These are phyloP conservation scores for Crucibulum laeve DNA, from an alignment of 768 basidiomycete species.

Conservation along the genomic window DNA sequence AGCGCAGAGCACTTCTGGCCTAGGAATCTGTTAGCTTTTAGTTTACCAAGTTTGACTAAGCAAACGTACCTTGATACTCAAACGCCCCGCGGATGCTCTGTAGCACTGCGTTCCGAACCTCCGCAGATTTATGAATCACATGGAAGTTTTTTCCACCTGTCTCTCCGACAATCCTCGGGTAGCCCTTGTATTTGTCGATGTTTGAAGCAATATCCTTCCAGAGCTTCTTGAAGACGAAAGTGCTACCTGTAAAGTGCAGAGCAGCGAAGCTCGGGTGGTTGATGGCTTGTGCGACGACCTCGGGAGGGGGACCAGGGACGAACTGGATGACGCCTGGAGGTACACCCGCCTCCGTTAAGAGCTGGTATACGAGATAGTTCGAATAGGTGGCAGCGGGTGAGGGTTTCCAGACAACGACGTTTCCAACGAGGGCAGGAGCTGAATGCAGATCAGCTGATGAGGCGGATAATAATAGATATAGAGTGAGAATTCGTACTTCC, in stretches of 20 bases:
- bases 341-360: slow-evolving; percentile 90
- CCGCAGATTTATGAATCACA: slow-evolving; percentile 82
- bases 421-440: slow-evolving; percentile 93
- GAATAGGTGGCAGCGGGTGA: slow-evolving; percentile 94
- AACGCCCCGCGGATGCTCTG: slow-evolving; percentile 88
- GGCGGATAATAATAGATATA: slow-evolving; percentile 1
- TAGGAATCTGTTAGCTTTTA: slow-evolving; percentile 16
- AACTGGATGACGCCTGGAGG: slow-evolving; percentile 97
- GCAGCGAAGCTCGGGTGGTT: slow-evolving; percentile 76
- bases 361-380: slow-evolving; percentile 88
- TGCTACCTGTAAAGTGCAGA: slow-evolving; percentile 96
- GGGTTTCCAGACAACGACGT: slow-evolving; percentile 96
- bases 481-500: slow-evolving; percentile 39
- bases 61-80: slow-evolving; percentile 81
- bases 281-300: slow-evolving; percentile 83
- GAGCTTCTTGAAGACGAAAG: slow-evolving; percentile 88
- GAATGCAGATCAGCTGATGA: slow-evolving; percentile 5
- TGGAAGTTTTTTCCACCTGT: slow-evolving; percentile 99
- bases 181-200: slow-evolving; percentile 80
- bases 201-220: slow-evolving; percentile 95
- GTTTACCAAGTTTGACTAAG: background rate
- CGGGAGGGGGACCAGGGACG: slow-evolving; percentile 82
- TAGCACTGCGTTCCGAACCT: slow-evolving; percentile 83
- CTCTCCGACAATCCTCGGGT: slow-evolving; percentile 96
- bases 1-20: slow-evolving; percentile 97